phyloP scores from a whole-genome alignment of 2,329 filamentous ascomycete species.

The Chaetomium strumarium region DNA sequence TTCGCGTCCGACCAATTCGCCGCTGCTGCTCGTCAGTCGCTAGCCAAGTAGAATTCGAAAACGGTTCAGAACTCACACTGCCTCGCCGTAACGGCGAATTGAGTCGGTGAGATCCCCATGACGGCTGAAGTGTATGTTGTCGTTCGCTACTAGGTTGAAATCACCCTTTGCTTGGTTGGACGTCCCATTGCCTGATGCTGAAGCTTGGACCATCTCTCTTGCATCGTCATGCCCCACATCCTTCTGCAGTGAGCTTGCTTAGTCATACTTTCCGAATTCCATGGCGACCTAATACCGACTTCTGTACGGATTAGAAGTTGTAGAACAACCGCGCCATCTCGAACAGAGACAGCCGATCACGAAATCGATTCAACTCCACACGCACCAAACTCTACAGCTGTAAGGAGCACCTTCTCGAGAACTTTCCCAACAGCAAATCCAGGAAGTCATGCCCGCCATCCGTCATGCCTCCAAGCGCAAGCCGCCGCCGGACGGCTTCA shows the following conservation, averaged over 20 bases:
- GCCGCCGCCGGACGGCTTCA: constrained; percentile 78
- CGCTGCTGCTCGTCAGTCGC: constrained; percentile 52
- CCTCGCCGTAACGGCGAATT: constrained; percentile 75
- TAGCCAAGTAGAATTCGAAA: background rate
- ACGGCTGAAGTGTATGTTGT: constrained; percentile 38
- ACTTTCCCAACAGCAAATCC: background rate
- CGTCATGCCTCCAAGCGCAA: constrained; percentile 71
- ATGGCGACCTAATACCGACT: no score
- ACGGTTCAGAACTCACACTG: constrained; percentile 54
- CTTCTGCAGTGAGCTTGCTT: no score
- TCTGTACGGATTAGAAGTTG: no score
- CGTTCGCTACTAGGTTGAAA: constrained; percentile 17
- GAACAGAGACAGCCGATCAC: no score
- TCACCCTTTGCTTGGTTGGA: constrained; percentile 2
- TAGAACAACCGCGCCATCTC: no score
- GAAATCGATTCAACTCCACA: no score
- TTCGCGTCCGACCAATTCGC: constrained; percentile 85
- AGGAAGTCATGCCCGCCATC: constrained; percentile 62
- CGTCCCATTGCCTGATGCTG: background rate
- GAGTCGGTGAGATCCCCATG: constrained; percentile 89
- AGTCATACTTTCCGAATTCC: no score
- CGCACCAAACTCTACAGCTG: no score
- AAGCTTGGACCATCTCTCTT: constrained; percentile 16
- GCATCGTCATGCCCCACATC: background rate
- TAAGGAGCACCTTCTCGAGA: background rate